phyloP scores from a whole-genome alignment of 2,329 filamentous ascomycete species.

The Alternaria longipes region DNA sequence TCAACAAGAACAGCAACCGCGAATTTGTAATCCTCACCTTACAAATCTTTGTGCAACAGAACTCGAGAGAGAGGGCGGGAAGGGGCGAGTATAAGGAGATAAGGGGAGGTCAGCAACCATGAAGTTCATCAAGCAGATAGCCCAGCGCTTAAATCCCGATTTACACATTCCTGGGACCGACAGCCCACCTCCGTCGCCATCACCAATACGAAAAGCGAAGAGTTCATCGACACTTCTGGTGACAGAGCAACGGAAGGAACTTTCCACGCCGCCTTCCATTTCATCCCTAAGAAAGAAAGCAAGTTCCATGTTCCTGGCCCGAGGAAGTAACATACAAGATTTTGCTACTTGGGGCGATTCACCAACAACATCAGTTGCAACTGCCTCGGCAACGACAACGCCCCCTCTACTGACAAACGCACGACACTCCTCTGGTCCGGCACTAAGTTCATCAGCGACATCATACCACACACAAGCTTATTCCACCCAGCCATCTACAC shows the following conservation, averaged over 20 bases:
- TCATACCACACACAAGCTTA: not conserved
- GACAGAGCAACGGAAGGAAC: not conserved
- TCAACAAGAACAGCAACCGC: not conserved
- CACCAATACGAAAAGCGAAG: not conserved
- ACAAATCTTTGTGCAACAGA: not conserved
- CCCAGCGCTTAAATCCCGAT: slow-evolving; percentile 14
- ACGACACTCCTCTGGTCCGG: not conserved
- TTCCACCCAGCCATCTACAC: not conserved
- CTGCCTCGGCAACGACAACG: not conserved
- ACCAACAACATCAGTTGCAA: not conserved
- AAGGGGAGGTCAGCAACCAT: not conserved
- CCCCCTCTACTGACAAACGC: not conserved
- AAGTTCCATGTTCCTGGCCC: slow-evolving; percentile 1
- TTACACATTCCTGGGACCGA: slow-evolving; percentile 9
- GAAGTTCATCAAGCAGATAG: slow-evolving; percentile 17
- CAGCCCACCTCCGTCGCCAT: not conserved
- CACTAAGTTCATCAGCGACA: not conserved
- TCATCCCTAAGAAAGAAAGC: not conserved
- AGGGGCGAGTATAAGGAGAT: not conserved
- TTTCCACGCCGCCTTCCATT: not conserved
- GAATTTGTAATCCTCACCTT: not conserved
- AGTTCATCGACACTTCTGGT: not conserved
- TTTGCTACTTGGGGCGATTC: not conserved
- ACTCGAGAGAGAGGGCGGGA: not conserved
- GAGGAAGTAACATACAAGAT: not conserved